Base-by-base conservation (phyloP, 306 rosid genomes). In the apple (Malus domestica) region DNA sequence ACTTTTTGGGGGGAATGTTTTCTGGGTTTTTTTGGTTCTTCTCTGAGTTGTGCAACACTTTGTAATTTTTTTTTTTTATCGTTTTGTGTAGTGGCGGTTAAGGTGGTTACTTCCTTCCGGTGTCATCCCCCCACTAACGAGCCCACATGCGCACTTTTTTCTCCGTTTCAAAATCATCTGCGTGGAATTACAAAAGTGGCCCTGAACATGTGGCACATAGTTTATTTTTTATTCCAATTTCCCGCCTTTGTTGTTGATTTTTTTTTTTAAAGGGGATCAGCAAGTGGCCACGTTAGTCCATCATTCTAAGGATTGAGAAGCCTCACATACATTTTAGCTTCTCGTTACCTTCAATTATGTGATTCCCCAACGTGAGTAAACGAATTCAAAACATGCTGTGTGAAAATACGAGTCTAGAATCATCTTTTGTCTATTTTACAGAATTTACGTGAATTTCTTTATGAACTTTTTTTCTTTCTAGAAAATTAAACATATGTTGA, bases 21-120 rank as follows among this genome's bases (percentile, higher is more conserved):
- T 32, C 20, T 6, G 35, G 42, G 10, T 5, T 33, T 33, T 33
- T 57, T 15, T 20, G 76, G 76, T 6, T 63, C 33, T 30, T 63
- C 22, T 12, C 15, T 63, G 8, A 29, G 22, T 30, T 15, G 5
- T 65, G 23, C 46, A 20, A 33, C 4, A 35, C 29, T 19, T 18
- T 35, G 49, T 20, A 20, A 35, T 20, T 5, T 18, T 12, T 61
- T 12, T 61, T 32, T 61, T 16, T 9, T 33, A 33, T 33, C 29
- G 70, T 20, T 15, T 20, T 4, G 18, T 38, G 33, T 29, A 68
- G 42, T 33, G 86, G 60, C 90, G 80, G 86, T 84, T 75, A 80
- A 67, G 73, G 74, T 83, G 49, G 88, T 86, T 86, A 76, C 32
- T 63, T 22, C 76, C 84, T 6, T 33, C 38, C 38, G 5, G 60